Percentiles rank a stretch among this genome's conserved stretches.
These are phyloP conservation scores for Nannochloropsis salina DNA, from an alignment of 108 stramenopile species.

Conservation along the genomic window DNA sequence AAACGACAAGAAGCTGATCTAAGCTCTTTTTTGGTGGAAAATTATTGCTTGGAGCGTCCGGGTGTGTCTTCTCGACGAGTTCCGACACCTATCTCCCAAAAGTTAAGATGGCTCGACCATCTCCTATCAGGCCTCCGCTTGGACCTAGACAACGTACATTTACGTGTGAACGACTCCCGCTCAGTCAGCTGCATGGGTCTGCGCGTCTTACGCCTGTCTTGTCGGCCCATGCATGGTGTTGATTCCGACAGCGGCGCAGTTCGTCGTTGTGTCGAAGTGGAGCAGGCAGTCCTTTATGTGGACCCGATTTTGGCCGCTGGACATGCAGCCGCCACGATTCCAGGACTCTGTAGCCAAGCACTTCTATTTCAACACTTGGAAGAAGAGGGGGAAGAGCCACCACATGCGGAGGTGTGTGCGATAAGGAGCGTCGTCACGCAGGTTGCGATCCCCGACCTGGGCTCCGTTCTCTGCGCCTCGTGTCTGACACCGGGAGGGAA, in stretches of 20 bases:
- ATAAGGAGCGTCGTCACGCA: neutral
- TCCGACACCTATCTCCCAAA: neutral
- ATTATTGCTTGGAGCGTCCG: neutral
- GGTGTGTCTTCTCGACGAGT: neutral
- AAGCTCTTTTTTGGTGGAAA: slow-evolving; percentile 2
- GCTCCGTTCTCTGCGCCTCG: neutral
- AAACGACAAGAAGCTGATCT: slow-evolving; percentile 1
- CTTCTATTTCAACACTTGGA: neutral
- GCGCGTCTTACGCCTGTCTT: neutral
- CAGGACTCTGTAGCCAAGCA: no score
- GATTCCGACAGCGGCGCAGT: neutral
- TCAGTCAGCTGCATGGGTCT: slow-evolving; percentile 8
- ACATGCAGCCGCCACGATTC: no score
- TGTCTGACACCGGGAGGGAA: neutral
- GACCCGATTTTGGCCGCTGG: neutral
- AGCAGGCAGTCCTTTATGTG: neutral
- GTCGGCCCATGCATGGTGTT: neutral
- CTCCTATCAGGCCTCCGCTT: neutral
- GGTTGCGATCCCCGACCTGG: neutral
- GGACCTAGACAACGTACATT: neutral
- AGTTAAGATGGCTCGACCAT: neutral
- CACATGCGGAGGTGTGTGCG: neutral
- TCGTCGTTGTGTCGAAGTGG: neutral
- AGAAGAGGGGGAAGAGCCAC: neutral
- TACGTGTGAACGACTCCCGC: neutral